Evolutionary conservation across 495 filamentous ascomycete species (phyloP).

Genomic region (Hypoxylon rickii): DNA sequence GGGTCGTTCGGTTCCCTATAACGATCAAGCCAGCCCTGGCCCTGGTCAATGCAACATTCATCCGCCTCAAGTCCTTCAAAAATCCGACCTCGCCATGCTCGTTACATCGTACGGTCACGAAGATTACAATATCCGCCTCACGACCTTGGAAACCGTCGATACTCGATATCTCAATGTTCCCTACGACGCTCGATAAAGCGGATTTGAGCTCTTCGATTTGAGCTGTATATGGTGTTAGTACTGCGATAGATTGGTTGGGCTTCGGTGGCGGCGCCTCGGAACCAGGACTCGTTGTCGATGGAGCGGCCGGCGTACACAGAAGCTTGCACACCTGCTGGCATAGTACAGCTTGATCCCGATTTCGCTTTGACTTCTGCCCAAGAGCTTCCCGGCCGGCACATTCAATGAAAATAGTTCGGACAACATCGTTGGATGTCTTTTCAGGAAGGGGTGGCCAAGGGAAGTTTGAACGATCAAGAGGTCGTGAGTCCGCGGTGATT

Average conservation of each 20-base stretch:
- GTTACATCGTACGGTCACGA: not conserved
- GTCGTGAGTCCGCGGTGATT: not conserved
- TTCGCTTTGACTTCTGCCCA: not conserved
- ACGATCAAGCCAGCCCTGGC: not conserved
- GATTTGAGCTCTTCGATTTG: not conserved
- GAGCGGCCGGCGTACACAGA: not conserved
- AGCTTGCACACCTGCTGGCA: not conserved
- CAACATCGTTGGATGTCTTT: not conserved
- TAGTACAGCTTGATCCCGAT: not conserved
- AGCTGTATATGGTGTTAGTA: not conserved
- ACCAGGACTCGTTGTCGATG: not conserved
- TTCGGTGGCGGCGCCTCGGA: not conserved
- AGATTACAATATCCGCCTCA: not conserved
- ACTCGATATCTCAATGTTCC: not conserved
- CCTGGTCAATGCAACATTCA: not conserved
- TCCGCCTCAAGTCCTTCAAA: not conserved
- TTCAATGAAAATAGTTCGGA: not conserved
- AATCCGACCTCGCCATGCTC: not conserved
- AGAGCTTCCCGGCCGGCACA: not conserved
- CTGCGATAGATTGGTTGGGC: not conserved
- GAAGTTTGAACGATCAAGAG: not conserved
- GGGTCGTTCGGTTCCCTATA: not conserved
- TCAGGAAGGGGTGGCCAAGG: not conserved
- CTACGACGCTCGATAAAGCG: not conserved
- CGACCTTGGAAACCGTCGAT: not conserved